Evolutionary conservation across 306 rosid species (phyloP).

Genomic region (Quercus glauca): DNA sequence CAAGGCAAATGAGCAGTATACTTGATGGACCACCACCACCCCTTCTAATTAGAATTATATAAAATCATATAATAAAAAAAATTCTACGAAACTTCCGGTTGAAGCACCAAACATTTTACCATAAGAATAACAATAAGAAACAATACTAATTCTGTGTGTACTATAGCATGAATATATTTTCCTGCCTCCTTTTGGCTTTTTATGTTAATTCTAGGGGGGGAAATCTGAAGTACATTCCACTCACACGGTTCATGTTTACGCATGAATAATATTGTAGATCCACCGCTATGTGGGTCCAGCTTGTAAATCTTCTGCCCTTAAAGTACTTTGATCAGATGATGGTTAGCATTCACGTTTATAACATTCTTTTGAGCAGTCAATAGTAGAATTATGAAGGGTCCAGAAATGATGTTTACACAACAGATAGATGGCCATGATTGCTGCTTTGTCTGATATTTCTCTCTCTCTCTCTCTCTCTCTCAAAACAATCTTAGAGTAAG

Average conservation of each 20-base stretch:
- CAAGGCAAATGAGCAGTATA: slow-evolving; percentile 79
- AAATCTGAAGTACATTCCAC: slow-evolving; percentile 2
- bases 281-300: slow-evolving; percentile 37
- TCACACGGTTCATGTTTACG: slow-evolving; percentile 17
- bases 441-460: slow-evolving; percentile 43
- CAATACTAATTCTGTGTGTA: slow-evolving; percentile 11
- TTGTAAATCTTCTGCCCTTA: slow-evolving; percentile 47
- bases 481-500: too few relatives aligned
- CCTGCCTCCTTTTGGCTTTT: neutral
- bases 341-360: slow-evolving; percentile 81
- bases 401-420: slow-evolving; percentile 54
- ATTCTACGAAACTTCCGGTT: slow-evolving; percentile 34
- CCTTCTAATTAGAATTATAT: slow-evolving; percentile 43
- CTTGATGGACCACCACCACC: slow-evolving; percentile 93
- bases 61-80: slow-evolving; percentile 10
- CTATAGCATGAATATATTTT: neutral
- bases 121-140: slow-evolving; percentile 4
- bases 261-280: slow-evolving; percentile 2
- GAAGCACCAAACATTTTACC: slow-evolving; percentile 41
- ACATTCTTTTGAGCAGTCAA: slow-evolving; percentile 64
- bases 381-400: slow-evolving; percentile 58
- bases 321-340: slow-evolving; percentile 65
- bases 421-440: slow-evolving; percentile 54
- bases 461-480: neutral
- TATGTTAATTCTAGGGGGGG: slow-evolving; percentile 5